Conservation (phyloP, 1,139 yeast genomes). For the Blastobotrys buckinghamii region DNA sequence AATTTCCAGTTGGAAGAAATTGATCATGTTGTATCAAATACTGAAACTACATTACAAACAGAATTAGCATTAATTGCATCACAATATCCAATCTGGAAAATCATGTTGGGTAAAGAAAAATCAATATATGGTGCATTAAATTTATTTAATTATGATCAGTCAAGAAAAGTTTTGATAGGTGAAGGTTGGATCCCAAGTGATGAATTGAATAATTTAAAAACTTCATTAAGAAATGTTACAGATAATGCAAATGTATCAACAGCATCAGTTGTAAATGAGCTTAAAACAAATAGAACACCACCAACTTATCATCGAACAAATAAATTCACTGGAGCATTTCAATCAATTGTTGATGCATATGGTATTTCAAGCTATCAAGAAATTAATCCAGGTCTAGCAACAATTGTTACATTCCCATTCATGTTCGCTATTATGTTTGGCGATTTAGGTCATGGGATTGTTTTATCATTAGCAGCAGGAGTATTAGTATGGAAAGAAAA, state of each 20-base stretch:
- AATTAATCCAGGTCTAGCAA: constrained; percentile 92
- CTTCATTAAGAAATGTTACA: constrained; percentile 50
- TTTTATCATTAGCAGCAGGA: constrained; percentile 67
- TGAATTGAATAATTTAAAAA: constrained; percentile 45
- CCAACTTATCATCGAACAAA: constrained; percentile 92
- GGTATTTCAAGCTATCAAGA: constrained; percentile 94
- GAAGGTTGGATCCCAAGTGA: constrained; percentile 91
- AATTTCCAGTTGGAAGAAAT: constrained; percentile 58
- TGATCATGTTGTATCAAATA: constrained; percentile 62
- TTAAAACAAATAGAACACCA: constrained; percentile 77
- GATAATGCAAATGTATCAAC: constrained; percentile 53
- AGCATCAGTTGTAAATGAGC: constrained; percentile 75
- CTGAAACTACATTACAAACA: constrained; percentile 63
- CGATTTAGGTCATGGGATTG: constrained; percentile 92
- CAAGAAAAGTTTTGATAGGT: constrained; percentile 87
- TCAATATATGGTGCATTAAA: constrained; percentile 71
- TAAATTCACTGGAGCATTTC: constrained; percentile 89
- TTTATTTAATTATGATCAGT: constrained; percentile 76
- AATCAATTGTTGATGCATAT: constrained; percentile 88
- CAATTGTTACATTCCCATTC: constrained; percentile 93
- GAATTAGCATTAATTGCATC: constrained; percentile 77
- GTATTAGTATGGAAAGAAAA: constrained; percentile 66
- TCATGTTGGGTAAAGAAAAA: constrained; percentile 62
- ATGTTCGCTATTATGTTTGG: constrained; percentile 99
- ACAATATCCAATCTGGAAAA: constrained; percentile 69